Percentiles rank a stretch among this genome's conserved stretches.
Conservation (phyloP, 352 stramenopile genomes). For the Pythium scleroteichum region DNA sequence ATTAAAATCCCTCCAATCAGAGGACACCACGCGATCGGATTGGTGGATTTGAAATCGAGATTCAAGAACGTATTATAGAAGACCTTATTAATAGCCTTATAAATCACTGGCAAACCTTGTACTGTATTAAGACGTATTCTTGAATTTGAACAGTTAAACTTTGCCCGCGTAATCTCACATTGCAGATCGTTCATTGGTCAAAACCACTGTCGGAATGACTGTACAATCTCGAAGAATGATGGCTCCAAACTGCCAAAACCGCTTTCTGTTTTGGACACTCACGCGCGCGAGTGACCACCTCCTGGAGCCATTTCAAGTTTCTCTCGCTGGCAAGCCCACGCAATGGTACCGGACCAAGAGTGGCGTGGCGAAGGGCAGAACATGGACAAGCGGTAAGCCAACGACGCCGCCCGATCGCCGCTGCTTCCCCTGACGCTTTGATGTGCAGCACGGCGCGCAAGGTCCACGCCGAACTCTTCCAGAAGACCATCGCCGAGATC, state of each 20-base stretch:
- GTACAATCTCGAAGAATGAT: background rate
- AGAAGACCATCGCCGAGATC: slow-evolving; percentile 47
- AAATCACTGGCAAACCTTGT: background rate
- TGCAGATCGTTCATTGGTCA: background rate
- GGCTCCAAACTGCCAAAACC: background rate
- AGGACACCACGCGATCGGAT: background rate
- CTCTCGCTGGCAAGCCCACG: background rate
- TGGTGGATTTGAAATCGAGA: slow-evolving; percentile 25
- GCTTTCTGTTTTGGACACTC: background rate
- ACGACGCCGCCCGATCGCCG: no score
- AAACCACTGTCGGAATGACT: background rate
- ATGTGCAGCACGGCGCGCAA: slow-evolving; percentile 59
- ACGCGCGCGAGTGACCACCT: background rate
- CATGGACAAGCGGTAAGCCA: slow-evolving; percentile 72
- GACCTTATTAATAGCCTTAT: slow-evolving; percentile 7
- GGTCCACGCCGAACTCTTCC: slow-evolving; percentile 56
- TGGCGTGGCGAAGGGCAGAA: slow-evolving; percentile 64
- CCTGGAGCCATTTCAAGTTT: slow-evolving; percentile 3
- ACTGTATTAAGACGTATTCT: slow-evolving; percentile 2
- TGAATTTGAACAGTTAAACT: background rate
- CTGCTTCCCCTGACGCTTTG: background rate
- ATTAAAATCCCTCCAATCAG: slow-evolving; percentile 30
- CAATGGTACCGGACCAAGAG: slow-evolving; percentile 68
- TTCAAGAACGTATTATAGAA: slow-evolving; percentile 13
- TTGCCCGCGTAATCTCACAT: background rate